Conservation (phyloP, 2,329 filamentous ascomycete genomes). For the Aspergillus japonicus region DNA sequence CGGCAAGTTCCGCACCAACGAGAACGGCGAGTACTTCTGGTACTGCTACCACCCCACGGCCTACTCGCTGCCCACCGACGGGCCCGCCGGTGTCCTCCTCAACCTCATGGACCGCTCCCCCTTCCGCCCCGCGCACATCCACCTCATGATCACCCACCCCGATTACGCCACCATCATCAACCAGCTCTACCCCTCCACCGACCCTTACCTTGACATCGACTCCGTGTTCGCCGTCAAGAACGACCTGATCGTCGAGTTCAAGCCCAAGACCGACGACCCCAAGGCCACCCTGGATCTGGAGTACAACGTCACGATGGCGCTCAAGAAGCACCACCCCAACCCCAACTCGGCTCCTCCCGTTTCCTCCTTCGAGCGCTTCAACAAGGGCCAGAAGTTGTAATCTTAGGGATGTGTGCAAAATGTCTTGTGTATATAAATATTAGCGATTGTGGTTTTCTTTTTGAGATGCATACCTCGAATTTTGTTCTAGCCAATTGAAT, state of each 20-base stretch:
- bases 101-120: slow-evolving; percentile 57
- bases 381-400: slow-evolving; percentile 24
- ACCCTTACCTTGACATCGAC: slow-evolving; percentile 58
- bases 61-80: slow-evolving; percentile 69
- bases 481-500: background rate
- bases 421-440: background rate
- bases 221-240: slow-evolving; percentile 64
- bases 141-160: slow-evolving; percentile 57
- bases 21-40: slow-evolving; percentile 64
- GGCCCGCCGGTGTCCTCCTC: slow-evolving; percentile 55
- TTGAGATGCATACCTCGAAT: background rate
- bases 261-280: slow-evolving; percentile 50
- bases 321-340: slow-evolving; percentile 43
- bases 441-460: background rate
- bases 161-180: slow-evolving; percentile 58
- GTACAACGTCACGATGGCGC: slow-evolving; percentile 61
- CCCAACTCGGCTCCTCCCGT: slow-evolving; percentile 40
- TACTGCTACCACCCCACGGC: slow-evolving; percentile 76
- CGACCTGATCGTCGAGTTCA: slow-evolving; percentile 58
- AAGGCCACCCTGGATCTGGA: slow-evolving; percentile 60
- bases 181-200: slow-evolving; percentile 59
- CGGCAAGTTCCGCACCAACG: slow-evolving; percentile 71
- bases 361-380: slow-evolving; percentile 39
- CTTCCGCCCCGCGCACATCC: slow-evolving; percentile 62
- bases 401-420: no score